phyloP scores from a whole-genome alignment of 2,329 filamentous ascomycete genomes.

The Gnomoniopsis sp. region DNA sequence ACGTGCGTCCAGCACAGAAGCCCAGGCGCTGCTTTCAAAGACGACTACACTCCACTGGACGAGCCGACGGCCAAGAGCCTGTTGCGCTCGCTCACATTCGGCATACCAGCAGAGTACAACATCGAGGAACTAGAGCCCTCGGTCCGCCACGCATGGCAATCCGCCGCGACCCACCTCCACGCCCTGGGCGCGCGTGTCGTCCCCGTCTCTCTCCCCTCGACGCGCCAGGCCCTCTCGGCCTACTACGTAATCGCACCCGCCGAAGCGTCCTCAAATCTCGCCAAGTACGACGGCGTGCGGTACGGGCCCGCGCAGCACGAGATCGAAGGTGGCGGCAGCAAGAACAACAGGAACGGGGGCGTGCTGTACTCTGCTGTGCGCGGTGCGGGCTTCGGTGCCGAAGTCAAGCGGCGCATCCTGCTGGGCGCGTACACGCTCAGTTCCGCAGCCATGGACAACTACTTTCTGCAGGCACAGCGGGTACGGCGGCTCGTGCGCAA shows the following conservation, averaged over 20 bases:
- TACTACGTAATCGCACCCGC: constrained; percentile 96
- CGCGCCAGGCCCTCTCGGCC: constrained; percentile 79
- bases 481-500: constrained; percentile 77
- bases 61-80: constrained; percentile 24
- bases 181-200: constrained; percentile 67
- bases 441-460: constrained; percentile 89
- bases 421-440: constrained; percentile 88
- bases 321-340: constrained; percentile 40
- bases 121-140: constrained; percentile 70
- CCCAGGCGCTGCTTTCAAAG: constrained; percentile 45
- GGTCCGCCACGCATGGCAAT: constrained; percentile 68
- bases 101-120: constrained; percentile 77
- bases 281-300: constrained; percentile 95
- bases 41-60: constrained; percentile 21
- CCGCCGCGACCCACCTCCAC: constrained; percentile 57
- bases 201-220: constrained; percentile 77
- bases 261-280: constrained; percentile 91
- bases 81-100: constrained; percentile 41
- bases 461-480: constrained; percentile 91
- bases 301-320: constrained; percentile 43
- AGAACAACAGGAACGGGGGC: constrained; percentile 52
- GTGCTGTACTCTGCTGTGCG: constrained; percentile 75
- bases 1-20: constrained; percentile 60
- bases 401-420: constrained; percentile 83
- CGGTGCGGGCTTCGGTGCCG: constrained; percentile 71